Evolutionary conservation across 1,139 yeast genomes (phyloP).

Genomic region (Pichia sp.): DNA sequence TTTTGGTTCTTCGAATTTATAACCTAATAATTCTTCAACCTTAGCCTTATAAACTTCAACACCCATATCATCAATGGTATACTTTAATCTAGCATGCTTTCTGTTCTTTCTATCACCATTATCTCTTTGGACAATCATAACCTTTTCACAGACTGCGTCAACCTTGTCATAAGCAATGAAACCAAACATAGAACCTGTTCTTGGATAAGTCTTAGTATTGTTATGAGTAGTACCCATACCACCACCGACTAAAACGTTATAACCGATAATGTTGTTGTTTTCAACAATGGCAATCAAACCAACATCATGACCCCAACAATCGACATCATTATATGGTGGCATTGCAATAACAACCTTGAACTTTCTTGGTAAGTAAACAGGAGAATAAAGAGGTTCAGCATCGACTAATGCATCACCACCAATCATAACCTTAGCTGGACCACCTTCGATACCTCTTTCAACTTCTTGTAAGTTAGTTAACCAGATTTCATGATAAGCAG

Average conservation of each 20-base stretch:
- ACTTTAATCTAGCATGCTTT: conserved; percentile 97
- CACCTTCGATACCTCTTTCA: conserved; percentile 59
- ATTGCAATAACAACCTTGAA: conserved; percentile 93
- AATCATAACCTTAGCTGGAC: conserved; percentile 80
- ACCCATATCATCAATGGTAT: conserved; percentile 91
- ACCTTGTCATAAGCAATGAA: conserved; percentile 67
- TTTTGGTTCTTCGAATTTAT: conserved; percentile 65
- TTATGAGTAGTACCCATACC: conserved; percentile 99
- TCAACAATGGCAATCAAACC: conserved; percentile 90
- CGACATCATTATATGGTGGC: conserved; percentile 97
- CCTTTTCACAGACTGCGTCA: conserved; percentile 80
- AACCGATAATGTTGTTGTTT: conserved; percentile 62
- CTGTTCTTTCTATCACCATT: conserved; percentile 94
- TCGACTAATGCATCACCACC: conserved; percentile 87
- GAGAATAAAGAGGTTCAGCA: conserved; percentile 85
- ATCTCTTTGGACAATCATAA: conserved; percentile 94
- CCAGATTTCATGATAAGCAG: conserved; percentile 98
- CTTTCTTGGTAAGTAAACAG: conserved; percentile 90
- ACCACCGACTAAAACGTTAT: conserved; percentile 92
- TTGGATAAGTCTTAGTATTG: conserved; percentile 94
- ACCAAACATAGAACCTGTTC: conserved; percentile 89
- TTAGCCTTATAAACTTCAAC: conserved; percentile 75
- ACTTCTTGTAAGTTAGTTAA: conserved; percentile 72
- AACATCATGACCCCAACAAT: conserved; percentile 93
- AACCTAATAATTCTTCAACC: conserved; percentile 84